These are phyloP conservation scores for Nothomitra cinnamomea DNA, from an alignment of 2,329 filamentous ascomycete species.

Conservation along the genomic window DNA sequence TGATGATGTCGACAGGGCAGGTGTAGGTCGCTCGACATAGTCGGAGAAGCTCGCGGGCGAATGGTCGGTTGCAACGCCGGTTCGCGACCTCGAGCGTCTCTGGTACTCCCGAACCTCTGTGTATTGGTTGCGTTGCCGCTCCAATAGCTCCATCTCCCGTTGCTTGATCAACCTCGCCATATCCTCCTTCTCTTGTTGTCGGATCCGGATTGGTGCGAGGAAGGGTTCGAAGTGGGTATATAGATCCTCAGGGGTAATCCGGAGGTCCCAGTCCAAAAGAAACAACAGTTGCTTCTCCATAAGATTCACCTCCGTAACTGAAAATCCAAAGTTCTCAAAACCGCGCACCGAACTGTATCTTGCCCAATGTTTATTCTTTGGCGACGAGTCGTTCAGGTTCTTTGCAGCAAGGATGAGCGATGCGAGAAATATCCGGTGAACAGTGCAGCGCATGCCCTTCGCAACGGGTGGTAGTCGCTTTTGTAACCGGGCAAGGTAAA, in stretches of 20 bases:
- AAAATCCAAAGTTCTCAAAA: constrained; percentile 73
- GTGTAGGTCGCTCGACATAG: background rate
- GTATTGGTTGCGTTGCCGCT: constrained; percentile 2
- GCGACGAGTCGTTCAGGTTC: constrained; percentile 95
- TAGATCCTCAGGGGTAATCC: constrained; percentile 71
- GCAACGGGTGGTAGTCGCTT: constrained; percentile 79
- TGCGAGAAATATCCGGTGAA: constrained; percentile 93
- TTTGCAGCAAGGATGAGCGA: constrained; percentile 76
- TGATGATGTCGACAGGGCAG: constrained; percentile 1
- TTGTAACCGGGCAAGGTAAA: constrained; percentile 78
- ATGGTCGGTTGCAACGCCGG: background rate
- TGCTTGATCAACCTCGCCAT: constrained; percentile 17
- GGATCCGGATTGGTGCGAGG: constrained; percentile 61
- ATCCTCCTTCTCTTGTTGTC: constrained; percentile 33
- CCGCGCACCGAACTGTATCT: constrained; percentile 67
- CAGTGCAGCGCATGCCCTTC: constrained; percentile 90
- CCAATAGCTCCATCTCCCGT: background rate
- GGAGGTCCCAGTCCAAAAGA: constrained; percentile 85
- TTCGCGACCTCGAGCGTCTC: background rate
- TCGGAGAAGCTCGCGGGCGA: background rate
- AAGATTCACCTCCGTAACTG: constrained; percentile 86
- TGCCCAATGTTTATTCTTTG: constrained; percentile 99
- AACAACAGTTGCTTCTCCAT: constrained; percentile 99
- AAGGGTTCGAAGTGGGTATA: constrained; percentile 78
- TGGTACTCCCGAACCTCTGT: background rate